Evolutionary conservation across 148 eudicot genomes (phyloP).

Genomic region (Rhododendron griersonianum): DNA sequence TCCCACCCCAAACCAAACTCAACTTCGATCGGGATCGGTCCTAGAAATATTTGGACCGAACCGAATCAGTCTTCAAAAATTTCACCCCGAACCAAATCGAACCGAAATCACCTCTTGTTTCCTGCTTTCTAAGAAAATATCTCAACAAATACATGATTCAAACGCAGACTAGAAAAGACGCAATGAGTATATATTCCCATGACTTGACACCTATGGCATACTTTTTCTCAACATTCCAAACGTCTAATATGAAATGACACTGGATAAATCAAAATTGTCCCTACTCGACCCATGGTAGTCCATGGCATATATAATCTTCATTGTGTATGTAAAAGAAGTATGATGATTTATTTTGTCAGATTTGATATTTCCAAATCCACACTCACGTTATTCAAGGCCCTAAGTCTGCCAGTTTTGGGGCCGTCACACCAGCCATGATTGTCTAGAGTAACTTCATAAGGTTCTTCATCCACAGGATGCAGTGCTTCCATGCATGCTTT

Average conservation of each 20-base stretch:
- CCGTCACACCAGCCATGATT: conserved; percentile 71
- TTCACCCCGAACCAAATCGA: no score
- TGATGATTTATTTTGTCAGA: neutral
- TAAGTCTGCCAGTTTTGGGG: conserved; percentile 78
- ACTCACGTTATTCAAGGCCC: conserved; percentile 50
- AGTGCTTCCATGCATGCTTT: conserved; percentile 54
- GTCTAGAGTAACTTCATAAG: conserved; percentile 66
- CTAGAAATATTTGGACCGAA: no score
- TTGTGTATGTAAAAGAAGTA: neutral
- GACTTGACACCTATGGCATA: neutral
- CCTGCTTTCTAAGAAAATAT: neutral
- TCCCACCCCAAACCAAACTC: no score
- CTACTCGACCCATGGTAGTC: neutral
- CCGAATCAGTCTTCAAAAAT: no score
- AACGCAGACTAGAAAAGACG: neutral
- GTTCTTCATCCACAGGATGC: conserved; percentile 59
- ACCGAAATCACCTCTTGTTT: neutral
- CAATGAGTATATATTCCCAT: neutral
- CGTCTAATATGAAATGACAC: neutral
- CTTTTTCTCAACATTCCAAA: neutral
- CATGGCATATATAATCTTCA: neutral
- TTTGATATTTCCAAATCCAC: neutral
- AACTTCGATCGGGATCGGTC: no score
- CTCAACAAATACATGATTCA: neutral
- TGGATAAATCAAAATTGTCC: neutral